Percentiles rank a stretch among this genome's conserved stretches.
Evolutionary conservation across 495 filamentous ascomycete genomes (phyloP).

Genomic region (Bombardia bombarda): DNA sequence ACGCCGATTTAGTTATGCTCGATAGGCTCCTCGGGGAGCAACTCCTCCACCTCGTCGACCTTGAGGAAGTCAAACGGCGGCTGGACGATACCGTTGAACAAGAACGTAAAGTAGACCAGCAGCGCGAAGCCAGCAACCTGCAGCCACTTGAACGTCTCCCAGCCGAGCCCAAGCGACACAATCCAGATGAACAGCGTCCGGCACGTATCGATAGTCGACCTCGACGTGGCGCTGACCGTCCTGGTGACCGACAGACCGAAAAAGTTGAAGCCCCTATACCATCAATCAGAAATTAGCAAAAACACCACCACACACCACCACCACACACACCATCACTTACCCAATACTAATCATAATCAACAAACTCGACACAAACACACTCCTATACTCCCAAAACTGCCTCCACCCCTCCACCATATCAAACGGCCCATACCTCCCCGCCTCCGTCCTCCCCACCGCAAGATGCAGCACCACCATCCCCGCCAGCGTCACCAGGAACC

Average conservation of each 20-base stretch:
- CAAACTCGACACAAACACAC: slow-evolving; percentile 65
- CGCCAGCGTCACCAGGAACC: slow-evolving; percentile 72
- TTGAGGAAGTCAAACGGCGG: slow-evolving; percentile 56
- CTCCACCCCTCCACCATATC: slow-evolving; percentile 78
- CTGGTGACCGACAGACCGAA: slow-evolving; percentile 92
- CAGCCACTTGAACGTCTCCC: slow-evolving; percentile 97
- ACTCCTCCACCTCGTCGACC: slow-evolving; percentile 52
- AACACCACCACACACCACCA: background rate
- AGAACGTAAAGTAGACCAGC: slow-evolving; percentile 91
- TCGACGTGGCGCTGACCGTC: slow-evolving; percentile 78
- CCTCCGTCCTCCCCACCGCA: slow-evolving; percentile 61
- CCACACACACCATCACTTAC: slow-evolving; percentile 40
- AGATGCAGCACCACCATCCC: slow-evolving; percentile 76
- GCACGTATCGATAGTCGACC: slow-evolving; percentile 95
- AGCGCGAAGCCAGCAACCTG: slow-evolving; percentile 83
- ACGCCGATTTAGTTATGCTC: slow-evolving; percentile 60
- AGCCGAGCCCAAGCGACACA: slow-evolving; percentile 83
- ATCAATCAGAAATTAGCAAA: slow-evolving; percentile 3
- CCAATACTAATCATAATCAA: slow-evolving; percentile 96
- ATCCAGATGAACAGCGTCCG: slow-evolving; percentile 98
- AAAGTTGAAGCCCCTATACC: slow-evolving; percentile 85
- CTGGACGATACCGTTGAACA: slow-evolving; percentile 88
- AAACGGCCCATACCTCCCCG: slow-evolving; percentile 76
- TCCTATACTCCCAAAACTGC: slow-evolving; percentile 61
- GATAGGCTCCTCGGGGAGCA: slow-evolving; percentile 80